Conservation (phyloP, 495 filamentous ascomycete species). For the Annulohypoxylon bovei region DNA sequence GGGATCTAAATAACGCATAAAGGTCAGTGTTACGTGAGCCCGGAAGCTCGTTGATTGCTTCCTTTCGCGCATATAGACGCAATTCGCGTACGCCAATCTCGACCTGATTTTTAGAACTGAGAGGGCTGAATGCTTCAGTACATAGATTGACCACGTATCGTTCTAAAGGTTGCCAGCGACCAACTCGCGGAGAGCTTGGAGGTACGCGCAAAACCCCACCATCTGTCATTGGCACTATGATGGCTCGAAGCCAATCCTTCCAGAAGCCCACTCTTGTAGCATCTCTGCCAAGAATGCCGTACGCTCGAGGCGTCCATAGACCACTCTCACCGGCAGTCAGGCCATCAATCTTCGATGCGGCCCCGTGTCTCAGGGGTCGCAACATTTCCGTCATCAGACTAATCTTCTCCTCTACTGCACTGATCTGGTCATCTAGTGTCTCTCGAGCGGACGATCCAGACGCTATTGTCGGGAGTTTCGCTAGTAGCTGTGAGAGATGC, state of each 20-base stretch:
- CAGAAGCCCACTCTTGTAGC: constrained; percentile 87
- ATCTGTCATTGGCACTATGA: constrained; percentile 94
- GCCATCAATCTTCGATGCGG: constrained; percentile 96
- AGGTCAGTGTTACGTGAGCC: constrained; percentile 92
- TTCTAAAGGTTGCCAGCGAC: constrained; percentile 96
- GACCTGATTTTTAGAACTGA: constrained; percentile 93
- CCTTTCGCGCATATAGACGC: constrained; percentile 89
- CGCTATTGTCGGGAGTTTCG: constrained; percentile 78
- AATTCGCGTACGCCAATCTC: constrained; percentile 91
- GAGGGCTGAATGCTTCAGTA: constrained; percentile 90
- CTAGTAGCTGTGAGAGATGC: constrained; percentile 85
- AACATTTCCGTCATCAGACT: constrained; percentile 94
- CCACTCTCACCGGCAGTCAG: constrained; percentile 95
- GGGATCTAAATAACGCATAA: constrained; percentile 88
- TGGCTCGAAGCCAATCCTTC: constrained; percentile 97
- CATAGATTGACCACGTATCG: constrained; percentile 98
- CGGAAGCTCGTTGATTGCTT: constrained; percentile 92
- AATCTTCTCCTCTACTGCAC: constrained; percentile 96
- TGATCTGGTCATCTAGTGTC: constrained; percentile 89
- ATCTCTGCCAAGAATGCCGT: constrained; percentile 91
- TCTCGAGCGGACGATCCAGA: constrained; percentile 86
- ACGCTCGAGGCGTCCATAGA: constrained; percentile 94
- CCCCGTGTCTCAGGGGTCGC: constrained; percentile 89
- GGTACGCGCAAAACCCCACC: constrained; percentile 84
- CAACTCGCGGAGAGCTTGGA: constrained; percentile 86